These are phyloP conservation scores for Erodium trifolium DNA, from an alignment of 441 rosid species.

Conservation along the genomic window DNA sequence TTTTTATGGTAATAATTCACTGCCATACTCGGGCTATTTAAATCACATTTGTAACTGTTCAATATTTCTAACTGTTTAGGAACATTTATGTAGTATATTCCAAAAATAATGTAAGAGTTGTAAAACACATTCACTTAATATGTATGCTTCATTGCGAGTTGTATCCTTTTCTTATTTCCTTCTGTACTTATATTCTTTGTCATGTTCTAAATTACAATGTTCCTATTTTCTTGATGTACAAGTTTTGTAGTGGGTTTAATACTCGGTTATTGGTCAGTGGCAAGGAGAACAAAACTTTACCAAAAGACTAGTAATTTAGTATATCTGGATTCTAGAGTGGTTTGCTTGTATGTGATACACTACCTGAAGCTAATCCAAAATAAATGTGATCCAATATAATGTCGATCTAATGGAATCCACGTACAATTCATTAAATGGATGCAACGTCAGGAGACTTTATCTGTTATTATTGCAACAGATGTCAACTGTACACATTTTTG, in stretches of 20 bases:
- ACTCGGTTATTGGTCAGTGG: no score
- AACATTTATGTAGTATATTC: neutral
- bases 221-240: no score
- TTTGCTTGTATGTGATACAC: neutral
- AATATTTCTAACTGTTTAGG: neutral
- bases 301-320: constrained; percentile 3
- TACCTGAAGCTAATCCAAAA: no score
- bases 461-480: neutral
- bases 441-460: neutral
- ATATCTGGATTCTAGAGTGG: neutral
- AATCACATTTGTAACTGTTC: neutral
- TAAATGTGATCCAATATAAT: no score
- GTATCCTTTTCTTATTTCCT: neutral
- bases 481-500: neutral
- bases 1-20: constrained; percentile 54
- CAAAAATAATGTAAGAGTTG: neutral
- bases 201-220: neutral
- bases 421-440: neutral
- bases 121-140: neutral
- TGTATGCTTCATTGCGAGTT: neutral
- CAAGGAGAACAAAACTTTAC: neutral
- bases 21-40: constrained; percentile 1
- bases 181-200: neutral
- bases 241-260: no score
- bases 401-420: no score